Evolutionary conservation across 164 flowering plant genomes (phyloP), one percentile per base, ranked within the genome.

Genomic region (Nymphaea colorata): DNA sequence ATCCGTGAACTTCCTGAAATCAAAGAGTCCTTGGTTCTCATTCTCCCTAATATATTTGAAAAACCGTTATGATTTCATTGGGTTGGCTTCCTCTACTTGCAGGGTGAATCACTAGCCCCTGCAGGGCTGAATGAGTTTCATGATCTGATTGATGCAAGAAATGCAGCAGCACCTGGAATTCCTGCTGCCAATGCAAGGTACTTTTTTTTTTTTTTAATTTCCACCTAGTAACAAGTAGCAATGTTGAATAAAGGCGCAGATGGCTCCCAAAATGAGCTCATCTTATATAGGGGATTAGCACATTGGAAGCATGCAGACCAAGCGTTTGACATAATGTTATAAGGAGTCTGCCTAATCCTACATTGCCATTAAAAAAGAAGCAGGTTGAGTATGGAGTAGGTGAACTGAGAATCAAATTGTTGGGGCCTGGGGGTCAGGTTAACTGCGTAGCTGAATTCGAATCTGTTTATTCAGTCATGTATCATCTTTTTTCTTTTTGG

Each of bases 171-270:
- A 25, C 72, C 81, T 14, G 85, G 83, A 66, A 70, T 80, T 69
- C 36, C 82, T 6, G 11, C 79, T 7, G 4, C 8, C 62, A 80
- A 83, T 74, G 85, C 89, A 51, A 83, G 86, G 86, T 85, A 79
- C 66, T 3, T 43, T n/a, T n/a, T 6, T 14, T 60, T n/a, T 25
- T 25, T 25, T 25, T 25, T 25, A 25, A 25, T 1, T 25, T 25
- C 1, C 2, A 7, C 17, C 17, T 44, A 55, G 1, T 25, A 25
- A 25, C 36, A 25, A 25, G 15, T 55, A 15, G 12, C 15, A 8
- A 55, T 55, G 15, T 2, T 8, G 15, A 55, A 55, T 55, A 15
- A 55, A 2, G 10, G 36, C 36, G 36, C 36, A 25, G 36, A 25
- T 25, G 36, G 36, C 36, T 25, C 36, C 36, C 36, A 25, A 25